Percentiles rank a stretch among this genome's conserved stretches.
Evolutionary conservation across 148 eudicot genomes (phyloP).

Genomic region (Fallopia convolvulus): DNA sequence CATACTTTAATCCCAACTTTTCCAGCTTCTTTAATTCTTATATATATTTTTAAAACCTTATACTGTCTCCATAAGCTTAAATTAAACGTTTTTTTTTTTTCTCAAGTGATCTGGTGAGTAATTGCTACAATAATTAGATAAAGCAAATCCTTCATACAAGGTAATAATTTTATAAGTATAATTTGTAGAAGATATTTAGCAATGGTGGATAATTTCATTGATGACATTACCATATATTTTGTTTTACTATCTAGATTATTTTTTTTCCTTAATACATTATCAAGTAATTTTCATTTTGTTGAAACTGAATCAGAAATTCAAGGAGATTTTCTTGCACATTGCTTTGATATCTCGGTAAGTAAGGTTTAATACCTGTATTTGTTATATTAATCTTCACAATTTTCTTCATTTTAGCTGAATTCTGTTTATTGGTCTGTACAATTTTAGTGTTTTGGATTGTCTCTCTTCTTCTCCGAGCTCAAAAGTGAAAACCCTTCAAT

Average conservation of each 20-base stretch:
- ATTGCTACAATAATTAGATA: no score
- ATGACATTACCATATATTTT: background rate
- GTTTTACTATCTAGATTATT: background rate
- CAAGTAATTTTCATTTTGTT: background rate
- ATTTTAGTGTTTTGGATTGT: background rate
- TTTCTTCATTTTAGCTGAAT: background rate
- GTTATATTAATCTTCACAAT: background rate
- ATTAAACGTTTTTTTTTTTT: no score
- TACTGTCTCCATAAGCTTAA: no score
- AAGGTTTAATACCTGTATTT: background rate
- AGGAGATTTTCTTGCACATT: background rate
- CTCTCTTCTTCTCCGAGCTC: background rate
- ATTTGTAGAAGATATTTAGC: background rate
- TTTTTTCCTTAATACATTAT: background rate
- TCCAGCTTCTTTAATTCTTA: background rate
- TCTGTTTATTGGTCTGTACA: background rate
- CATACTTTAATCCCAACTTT: background rate
- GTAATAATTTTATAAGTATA: background rate
- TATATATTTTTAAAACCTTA: background rate
- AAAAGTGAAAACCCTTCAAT: background rate
- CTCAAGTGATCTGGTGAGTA: no score
- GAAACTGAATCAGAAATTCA: background rate
- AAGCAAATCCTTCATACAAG: background rate
- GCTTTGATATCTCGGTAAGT: background rate
- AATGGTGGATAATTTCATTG: background rate